Conservation (phyloP, 257 asterid species). For the Capsicum pubescens region DNA sequence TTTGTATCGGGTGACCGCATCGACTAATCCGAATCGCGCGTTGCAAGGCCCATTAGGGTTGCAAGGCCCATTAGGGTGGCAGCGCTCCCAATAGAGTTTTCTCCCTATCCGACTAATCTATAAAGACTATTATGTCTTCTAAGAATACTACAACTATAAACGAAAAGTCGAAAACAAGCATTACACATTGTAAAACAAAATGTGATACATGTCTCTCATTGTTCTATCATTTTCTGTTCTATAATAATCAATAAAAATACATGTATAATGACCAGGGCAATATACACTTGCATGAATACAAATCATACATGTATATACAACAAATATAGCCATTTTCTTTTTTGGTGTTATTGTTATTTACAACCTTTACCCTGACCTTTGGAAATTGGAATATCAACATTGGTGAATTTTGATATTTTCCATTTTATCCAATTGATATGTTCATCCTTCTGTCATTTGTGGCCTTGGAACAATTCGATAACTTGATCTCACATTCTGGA, state of each 20-base stretch:
- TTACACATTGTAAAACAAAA: neutral
- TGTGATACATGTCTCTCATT: neutral
- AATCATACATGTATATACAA: neutral
- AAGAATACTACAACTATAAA: neutral
- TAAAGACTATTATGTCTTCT: neutral
- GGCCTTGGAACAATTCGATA: slow-evolving; percentile 60
- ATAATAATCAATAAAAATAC: neutral
- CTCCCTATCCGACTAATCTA: too few relatives aligned
- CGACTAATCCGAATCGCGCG: too few relatives aligned
- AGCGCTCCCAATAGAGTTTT: too few relatives aligned
- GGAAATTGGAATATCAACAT: neutral
- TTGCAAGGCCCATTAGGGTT: too few relatives aligned
- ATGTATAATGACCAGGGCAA: neutral
- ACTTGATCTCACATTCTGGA: slow-evolving; percentile 81
- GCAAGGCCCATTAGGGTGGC: too few relatives aligned
- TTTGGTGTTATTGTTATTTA: neutral
- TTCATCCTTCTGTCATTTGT: slow-evolving; percentile 44
- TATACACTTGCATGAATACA: neutral
- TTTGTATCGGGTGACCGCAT: too few relatives aligned
- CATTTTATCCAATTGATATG: slow-evolving; percentile 35
- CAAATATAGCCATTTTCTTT: neutral
- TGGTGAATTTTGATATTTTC: neutral
- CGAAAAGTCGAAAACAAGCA: neutral
- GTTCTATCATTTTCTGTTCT: neutral
- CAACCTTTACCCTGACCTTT: neutral